A percentile compares a stretch with the other conserved stretches of the same genome.
Conservation (phyloP, 495 filamentous ascomycete genomes). For the Aspergillus coremiiformis region DNA sequence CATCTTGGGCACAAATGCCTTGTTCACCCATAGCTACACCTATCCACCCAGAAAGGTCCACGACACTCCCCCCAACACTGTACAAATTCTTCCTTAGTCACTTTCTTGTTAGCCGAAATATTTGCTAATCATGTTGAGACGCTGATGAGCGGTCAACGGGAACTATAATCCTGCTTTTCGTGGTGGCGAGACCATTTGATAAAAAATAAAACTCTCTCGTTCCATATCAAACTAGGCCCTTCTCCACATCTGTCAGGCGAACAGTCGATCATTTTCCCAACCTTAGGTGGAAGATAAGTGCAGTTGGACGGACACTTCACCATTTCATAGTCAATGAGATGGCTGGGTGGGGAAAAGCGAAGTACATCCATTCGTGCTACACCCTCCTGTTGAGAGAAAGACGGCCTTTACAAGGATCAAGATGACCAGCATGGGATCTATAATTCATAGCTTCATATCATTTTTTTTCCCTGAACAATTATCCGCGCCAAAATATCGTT, state of each 20-base stretch:
- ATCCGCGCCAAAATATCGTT: background rate
- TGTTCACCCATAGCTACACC: background rate
- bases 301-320: constrained; percentile 1
- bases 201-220: background rate
- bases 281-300: background rate
- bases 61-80: background rate
- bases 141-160: background rate
- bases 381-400: no score
- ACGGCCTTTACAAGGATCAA: background rate
- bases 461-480: background rate
- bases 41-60: background rate
- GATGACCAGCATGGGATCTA: background rate
- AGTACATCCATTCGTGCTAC: background rate
- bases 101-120: background rate
- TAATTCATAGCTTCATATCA: constrained; percentile 3
- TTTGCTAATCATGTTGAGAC: background rate
- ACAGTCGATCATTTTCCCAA: constrained; percentile 1
- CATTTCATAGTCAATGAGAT: background rate
- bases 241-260: background rate
- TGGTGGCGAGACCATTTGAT: background rate
- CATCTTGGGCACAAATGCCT: constrained; percentile 8
- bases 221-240: background rate
- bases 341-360: background rate
- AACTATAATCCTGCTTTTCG: background rate
- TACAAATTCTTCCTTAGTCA: background rate